Conservation (phyloP, 768 basidiomycete species). For the Mycena sanguinolenta region DNA sequence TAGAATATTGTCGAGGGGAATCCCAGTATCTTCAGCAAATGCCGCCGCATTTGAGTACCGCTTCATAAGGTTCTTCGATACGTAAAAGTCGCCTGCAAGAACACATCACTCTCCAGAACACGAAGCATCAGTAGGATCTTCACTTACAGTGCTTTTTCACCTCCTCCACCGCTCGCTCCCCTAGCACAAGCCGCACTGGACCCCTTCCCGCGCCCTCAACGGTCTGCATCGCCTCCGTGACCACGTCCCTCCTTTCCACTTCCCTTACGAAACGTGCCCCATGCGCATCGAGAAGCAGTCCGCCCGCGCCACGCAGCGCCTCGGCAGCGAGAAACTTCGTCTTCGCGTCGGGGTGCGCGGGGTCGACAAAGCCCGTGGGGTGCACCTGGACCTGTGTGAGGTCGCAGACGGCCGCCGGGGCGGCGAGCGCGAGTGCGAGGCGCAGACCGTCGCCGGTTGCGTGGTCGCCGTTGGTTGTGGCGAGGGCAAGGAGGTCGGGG, state of each 20-base stretch:
- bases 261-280: constrained; percentile 83
- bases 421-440: constrained; percentile 36
- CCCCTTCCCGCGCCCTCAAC: constrained; percentile 36
- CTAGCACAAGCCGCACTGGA: constrained; percentile 41
- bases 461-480: constrained; percentile 46
- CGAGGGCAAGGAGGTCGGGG: constrained; percentile 42
- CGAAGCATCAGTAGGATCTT: background rate
- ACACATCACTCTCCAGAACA: background rate
- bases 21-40: constrained; percentile 34
- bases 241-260: constrained; percentile 68
- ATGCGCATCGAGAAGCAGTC: constrained; percentile 76
- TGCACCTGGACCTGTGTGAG: constrained; percentile 50
- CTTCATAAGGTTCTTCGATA: constrained; percentile 44
- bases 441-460: constrained; percentile 44
- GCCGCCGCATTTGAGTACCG: constrained; percentile 37
- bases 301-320: constrained; percentile 86
- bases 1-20: constrained; percentile 30
- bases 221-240: constrained; percentile 41
- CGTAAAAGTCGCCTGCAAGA: constrained; percentile 45
- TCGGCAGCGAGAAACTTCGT: constrained; percentile 88
- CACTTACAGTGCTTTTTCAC: constrained; percentile 40
- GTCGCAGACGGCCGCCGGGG: constrained; percentile 36
- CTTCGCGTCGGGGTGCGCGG: constrained; percentile 75
- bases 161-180: constrained; percentile 36
- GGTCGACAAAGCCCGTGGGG: constrained; percentile 85